Percentiles rank a stretch among this genome's conserved stretches.
Conservation (phyloP, 2,329 filamentous ascomycete species). For the Samsoniella hepiali region DNA sequence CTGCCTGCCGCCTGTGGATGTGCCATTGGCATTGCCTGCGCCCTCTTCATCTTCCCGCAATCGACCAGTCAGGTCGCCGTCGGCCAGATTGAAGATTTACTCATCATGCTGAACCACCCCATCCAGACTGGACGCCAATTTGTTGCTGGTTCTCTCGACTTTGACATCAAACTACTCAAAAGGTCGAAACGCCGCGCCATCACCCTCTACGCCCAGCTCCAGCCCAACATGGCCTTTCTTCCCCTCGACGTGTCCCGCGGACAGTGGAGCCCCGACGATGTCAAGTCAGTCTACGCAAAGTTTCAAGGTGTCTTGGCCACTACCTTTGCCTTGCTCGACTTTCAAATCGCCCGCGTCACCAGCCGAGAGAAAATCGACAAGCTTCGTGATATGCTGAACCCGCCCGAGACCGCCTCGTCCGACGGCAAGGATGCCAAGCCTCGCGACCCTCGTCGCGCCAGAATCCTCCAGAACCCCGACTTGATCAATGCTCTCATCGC, state of each 20-base stretch:
- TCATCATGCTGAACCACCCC: constrained; percentile 31
- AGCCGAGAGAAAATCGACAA: constrained; percentile 22
- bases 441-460: constrained; percentile 22
- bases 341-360: constrained; percentile 36
- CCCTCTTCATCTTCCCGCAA: constrained; percentile 46
- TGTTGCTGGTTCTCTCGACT: constrained; percentile 22
- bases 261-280: constrained; percentile 43
- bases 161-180: constrained; percentile 30
- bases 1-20: constrained; percentile 45
- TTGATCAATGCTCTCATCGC: constrained; percentile 37
- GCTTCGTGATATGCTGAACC: neutral
- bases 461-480: constrained; percentile 33
- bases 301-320: constrained; percentile 36
- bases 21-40: constrained; percentile 42
- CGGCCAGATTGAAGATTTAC: constrained; percentile 30
- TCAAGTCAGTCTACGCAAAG: constrained; percentile 35
- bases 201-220: constrained; percentile 34
- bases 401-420: neutral
- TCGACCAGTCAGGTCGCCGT: constrained; percentile 46
- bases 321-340: constrained; percentile 38
- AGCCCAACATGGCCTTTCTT: constrained; percentile 41
- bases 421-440: constrained; percentile 18
- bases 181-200: constrained; percentile 30
- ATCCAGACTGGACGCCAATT: constrained; percentile 31
- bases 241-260: constrained; percentile 46